Evolutionary conservation across 1,139 yeast genomes (phyloP).

Genomic region (Pneumocystis murina): DNA sequence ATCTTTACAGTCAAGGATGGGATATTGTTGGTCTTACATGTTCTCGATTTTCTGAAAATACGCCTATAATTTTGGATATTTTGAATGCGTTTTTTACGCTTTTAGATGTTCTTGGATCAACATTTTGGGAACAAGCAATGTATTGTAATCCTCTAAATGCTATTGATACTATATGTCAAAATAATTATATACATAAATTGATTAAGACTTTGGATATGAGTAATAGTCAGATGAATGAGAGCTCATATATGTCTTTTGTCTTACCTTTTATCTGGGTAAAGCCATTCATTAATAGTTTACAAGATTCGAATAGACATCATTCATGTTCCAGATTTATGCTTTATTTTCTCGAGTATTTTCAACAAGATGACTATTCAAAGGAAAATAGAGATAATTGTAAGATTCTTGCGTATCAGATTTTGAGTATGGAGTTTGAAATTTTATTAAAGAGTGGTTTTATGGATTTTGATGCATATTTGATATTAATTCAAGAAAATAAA

Average conservation of each 20-base stretch:
- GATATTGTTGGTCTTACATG: constrained; percentile 15
- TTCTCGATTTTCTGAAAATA: constrained; percentile 13
- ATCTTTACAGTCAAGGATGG: constrained; percentile 12
- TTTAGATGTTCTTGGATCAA: constrained; percentile 11
- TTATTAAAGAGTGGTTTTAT: background rate
- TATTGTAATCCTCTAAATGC: constrained; percentile 15
- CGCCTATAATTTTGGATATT: constrained; percentile 10
- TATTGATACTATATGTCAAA: constrained; percentile 14
- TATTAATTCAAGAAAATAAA: constrained; percentile 12
- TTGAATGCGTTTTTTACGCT: constrained; percentile 12
- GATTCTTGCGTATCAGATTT: background rate
- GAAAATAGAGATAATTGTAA: background rate
- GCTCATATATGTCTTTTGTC: background rate
- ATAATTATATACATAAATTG: constrained; percentile 8
- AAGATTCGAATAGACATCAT: background rate
- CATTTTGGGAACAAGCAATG: constrained; percentile 16
- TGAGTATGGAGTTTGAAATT: background rate
- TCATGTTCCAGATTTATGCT: constrained; percentile 5
- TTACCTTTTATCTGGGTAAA: constrained; percentile 12
- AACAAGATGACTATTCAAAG: background rate
- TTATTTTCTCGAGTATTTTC: constrained; percentile 1
- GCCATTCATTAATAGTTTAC: constrained; percentile 12
- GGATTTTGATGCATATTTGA: constrained; percentile 10
- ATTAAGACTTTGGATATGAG: background rate
- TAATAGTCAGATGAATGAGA: background rate